Percentiles rank a stretch among this genome's conserved stretches.
Evolutionary conservation across 371 early-diverging fungal species (phyloP).

Genomic region (Rhizopus arrhizus): DNA sequence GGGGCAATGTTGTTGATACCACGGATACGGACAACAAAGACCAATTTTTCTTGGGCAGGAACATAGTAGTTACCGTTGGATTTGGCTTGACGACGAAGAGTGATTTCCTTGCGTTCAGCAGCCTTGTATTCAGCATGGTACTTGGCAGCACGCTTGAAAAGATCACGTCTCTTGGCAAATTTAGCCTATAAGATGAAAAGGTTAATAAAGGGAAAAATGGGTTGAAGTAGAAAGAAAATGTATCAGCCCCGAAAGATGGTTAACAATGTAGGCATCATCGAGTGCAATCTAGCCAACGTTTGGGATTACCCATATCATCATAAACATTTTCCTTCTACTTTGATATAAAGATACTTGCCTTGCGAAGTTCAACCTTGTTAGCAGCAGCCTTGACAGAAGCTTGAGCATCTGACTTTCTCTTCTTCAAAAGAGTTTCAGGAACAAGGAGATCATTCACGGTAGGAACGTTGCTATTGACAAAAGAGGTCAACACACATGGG

Average conservation of each 20-base stretch:
- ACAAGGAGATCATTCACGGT: conserved; percentile 72
- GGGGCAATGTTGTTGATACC: conserved; percentile 99
- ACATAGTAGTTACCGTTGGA: conserved; percentile 92
- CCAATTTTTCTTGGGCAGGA: conserved; percentile 95
- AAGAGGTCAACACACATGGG: conserved; percentile 10
- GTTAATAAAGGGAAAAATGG: background rate
- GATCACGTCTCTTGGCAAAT: conserved; percentile 84
- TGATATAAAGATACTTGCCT: conserved; percentile 54
- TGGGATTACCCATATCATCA: conserved; percentile 27
- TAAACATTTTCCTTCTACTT: conserved; percentile 1
- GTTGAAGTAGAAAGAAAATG: background rate
- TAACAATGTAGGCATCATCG: conserved; percentile 55
- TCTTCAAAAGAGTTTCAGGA: conserved; percentile 97
- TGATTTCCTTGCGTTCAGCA: conserved; percentile 86
- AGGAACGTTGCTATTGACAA: conserved; percentile 53
- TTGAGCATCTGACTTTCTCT: conserved; percentile 91
- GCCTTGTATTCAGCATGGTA: conserved; percentile 94
- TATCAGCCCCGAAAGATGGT: conserved; percentile 80
- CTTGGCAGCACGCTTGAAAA: conserved; percentile 98
- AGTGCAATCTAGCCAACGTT: conserved; percentile 42
- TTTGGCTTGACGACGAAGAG: conserved; percentile 92
- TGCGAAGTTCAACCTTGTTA: conserved; percentile 60
- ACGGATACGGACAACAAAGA: conserved; percentile 96
- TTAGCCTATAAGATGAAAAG: conserved; percentile 59
- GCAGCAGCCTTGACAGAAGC: conserved; percentile 74